These are phyloP conservation scores for Blastocystis hominis DNA, from an alignment of 352 stramenopile genomes.

Conservation along the genomic window DNA sequence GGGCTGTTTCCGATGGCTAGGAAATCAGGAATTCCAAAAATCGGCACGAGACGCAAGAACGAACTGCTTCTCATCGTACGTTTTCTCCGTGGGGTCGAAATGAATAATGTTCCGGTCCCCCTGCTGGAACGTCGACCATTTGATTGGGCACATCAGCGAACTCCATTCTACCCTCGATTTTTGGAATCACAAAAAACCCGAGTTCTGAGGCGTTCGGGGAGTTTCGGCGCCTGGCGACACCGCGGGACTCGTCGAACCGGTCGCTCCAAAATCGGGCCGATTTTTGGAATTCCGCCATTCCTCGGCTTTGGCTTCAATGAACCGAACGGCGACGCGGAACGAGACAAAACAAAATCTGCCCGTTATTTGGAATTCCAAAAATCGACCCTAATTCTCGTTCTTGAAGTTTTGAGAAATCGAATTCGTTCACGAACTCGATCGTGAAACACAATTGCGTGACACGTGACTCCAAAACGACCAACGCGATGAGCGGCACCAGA, in stretches of 20 bases:
- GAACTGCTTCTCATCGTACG: not conserved
- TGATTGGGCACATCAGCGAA: not conserved
- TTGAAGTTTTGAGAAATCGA: constrained; percentile 17
- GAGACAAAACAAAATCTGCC: constrained; percentile 20
- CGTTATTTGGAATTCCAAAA: not conserved
- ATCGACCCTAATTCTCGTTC: constrained; percentile 17
- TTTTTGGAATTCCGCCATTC: not conserved
- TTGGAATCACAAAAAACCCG: not conserved
- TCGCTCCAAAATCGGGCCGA: not conserved
- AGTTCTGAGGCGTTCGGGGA: not conserved
- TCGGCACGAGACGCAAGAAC: not conserved
- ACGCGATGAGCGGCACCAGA: not conserved
- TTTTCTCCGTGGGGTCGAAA: not conserved
- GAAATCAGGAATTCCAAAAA: not conserved
- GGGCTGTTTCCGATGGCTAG: not conserved
- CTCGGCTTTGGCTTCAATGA: not conserved
- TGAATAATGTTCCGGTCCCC: not conserved
- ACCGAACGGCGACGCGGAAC: not conserved
- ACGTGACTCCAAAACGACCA: not conserved
- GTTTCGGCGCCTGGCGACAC: not conserved
- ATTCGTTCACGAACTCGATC: not conserved
- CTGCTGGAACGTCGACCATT: not conserved
- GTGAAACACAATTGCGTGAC: not conserved
- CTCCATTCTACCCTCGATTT: not conserved
- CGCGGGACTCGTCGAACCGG: no score